phyloP scores from a whole-genome alignment of 345 rosid genomes.

The Populus deltoides region DNA sequence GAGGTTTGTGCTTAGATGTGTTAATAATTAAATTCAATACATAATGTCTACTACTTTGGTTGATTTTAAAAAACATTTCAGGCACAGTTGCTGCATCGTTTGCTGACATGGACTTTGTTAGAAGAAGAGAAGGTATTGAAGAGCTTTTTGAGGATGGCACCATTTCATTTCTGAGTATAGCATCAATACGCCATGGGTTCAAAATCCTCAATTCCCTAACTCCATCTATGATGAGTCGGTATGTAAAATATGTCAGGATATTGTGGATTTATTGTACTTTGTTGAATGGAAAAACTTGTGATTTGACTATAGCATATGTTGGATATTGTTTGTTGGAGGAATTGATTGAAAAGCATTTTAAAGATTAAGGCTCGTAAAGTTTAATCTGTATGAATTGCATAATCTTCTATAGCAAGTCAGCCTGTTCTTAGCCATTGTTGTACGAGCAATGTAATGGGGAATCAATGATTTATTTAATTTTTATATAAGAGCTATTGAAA shows the following conservation, averaged over 20 bases:
- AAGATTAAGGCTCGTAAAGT: too few relatives aligned
- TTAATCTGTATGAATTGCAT: too few relatives aligned
- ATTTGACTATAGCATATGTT: too few relatives aligned
- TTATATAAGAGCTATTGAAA: too few relatives aligned
- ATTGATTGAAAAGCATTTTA: too few relatives aligned
- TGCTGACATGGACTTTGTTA: constrained; percentile 94
- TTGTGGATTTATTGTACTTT: not conserved
- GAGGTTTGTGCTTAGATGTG: constrained; percentile 58
- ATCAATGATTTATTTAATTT: too few relatives aligned
- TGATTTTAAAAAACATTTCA: constrained; percentile 29
- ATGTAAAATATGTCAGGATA: constrained; percentile 11
- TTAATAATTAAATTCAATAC: not conserved
- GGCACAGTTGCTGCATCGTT: constrained; percentile 92
- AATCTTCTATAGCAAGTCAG: too few relatives aligned
- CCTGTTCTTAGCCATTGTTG: too few relatives aligned
- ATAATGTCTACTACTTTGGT: not conserved
- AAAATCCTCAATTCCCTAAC: constrained; percentile 70
- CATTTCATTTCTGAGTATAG: constrained; percentile 77
- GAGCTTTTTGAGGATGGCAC: constrained; percentile 95
- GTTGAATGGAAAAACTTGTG: not conserved
- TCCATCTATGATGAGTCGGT: constrained; percentile 61
- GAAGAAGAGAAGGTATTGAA: constrained; percentile 77
- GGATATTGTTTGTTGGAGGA: too few relatives aligned
- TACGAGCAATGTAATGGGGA: too few relatives aligned
- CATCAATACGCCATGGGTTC: constrained; percentile 78